These are phyloP conservation scores for Cladosporium phlei DNA, from an alignment of 2,329 filamentous ascomycete species.

Conservation along the genomic window DNA sequence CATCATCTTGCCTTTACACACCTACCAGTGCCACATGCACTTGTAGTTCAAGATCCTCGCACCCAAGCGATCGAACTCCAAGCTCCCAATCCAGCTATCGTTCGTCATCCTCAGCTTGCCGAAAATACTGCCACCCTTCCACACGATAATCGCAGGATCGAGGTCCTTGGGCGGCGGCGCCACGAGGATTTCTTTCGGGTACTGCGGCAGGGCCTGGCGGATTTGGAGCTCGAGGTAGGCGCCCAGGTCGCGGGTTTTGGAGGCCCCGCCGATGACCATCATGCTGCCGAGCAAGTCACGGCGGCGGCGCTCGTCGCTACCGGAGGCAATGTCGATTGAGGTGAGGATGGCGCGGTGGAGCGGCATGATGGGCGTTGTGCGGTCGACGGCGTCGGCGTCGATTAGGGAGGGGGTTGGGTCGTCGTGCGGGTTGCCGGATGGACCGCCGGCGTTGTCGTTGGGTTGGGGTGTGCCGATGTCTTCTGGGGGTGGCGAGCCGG, in stretches of 20 bases:
- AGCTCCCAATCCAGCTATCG: conserved; percentile 85
- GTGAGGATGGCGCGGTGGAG: conserved; percentile 87
- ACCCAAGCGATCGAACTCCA: conserved; percentile 85
- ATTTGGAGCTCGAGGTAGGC: conserved; percentile 79
- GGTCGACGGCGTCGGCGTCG: conserved; percentile 66
- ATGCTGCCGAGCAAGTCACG: conserved; percentile 85
- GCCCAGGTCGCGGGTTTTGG: conserved; percentile 74
- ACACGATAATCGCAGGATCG: conserved; percentile 93
- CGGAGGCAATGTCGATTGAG: conserved; percentile 77
- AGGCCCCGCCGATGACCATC: conserved; percentile 83
- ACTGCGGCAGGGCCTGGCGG: conserved; percentile 58
- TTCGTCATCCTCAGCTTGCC: conserved; percentile 80
- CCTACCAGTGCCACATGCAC: conserved; percentile 58
- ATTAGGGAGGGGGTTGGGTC: conserved; percentile 32
- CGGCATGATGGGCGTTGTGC: conserved; percentile 73
- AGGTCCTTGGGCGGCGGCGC: conserved; percentile 78
- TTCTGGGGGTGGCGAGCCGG: conserved; percentile 82
- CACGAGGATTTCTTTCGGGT: conserved; percentile 63
- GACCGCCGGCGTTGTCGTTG: conserved; percentile 30
- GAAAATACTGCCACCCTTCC: conserved; percentile 98
- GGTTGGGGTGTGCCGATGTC: conserved; percentile 62
- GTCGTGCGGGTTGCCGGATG: conserved; percentile 38
- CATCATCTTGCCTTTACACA: too few species aligned
- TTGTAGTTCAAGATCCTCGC: conserved; percentile 80
- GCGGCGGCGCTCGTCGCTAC: conserved; percentile 77